These are phyloP conservation scores for Arabidopsis hybrid DNA, from an alignment of 441 rosid species.

Conservation along the genomic window DNA sequence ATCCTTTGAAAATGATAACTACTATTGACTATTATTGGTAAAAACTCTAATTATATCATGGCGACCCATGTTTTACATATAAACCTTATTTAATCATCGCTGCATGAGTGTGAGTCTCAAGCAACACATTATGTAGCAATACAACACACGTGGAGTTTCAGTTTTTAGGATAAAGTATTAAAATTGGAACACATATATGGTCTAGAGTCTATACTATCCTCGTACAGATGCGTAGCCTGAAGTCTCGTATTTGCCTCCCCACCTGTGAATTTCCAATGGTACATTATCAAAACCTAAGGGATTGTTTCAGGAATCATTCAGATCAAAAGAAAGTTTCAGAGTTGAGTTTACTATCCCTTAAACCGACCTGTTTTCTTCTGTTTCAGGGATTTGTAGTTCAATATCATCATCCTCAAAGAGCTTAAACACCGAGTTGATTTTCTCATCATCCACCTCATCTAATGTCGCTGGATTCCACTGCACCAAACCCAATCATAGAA, in stretches of 20 bases:
- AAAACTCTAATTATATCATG: conserved; percentile 8
- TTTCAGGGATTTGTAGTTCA: conserved; percentile 79
- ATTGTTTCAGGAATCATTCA: not conserved
- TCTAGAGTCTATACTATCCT: conserved; percentile 13
- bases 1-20: conserved; percentile 11
- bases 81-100: conserved; percentile 23
- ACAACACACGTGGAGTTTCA: conserved; percentile 20
- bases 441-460: conserved; percentile 63
- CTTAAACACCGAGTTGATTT: conserved; percentile 62
- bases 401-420: conserved; percentile 57
- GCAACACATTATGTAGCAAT: conserved; percentile 23
- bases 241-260: conserved; percentile 81
- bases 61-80: conserved; percentile 1
- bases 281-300: conserved; percentile 2
- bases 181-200: not conserved
- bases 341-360: conserved; percentile 3
- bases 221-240: conserved; percentile 49
- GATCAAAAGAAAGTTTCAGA: not conserved
- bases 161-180: conserved; percentile 5
- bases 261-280: conserved; percentile 56
- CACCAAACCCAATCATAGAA: conserved; percentile 32
- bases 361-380: conserved; percentile 65
- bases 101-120: not conserved
- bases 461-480: conserved; percentile 85
- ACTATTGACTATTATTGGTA: conserved; percentile 17